Conservation (phyloP, 73 alveolate species). For the Paramecium tetraurelia region DNA sequence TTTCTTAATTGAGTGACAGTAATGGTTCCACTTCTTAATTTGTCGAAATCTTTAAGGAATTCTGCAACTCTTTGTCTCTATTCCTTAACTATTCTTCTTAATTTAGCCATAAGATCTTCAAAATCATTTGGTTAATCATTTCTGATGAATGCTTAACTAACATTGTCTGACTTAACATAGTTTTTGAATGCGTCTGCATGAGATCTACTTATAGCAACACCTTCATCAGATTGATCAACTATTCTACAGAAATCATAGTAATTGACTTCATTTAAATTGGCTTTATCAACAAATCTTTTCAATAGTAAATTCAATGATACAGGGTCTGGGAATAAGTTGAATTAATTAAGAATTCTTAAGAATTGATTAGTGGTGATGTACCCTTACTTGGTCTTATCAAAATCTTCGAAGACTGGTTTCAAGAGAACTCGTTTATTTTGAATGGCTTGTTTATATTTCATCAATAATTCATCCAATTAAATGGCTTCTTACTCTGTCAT, state of each 20-base stretch:
- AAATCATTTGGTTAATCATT: slow-evolving; percentile 80
- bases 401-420: slow-evolving; percentile 84
- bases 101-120: slow-evolving; percentile 86
- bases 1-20: slow-evolving; percentile 86
- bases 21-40: slow-evolving; percentile 88
- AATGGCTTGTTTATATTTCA: slow-evolving; percentile 70
- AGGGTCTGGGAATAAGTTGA: slow-evolving; percentile 74
- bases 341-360: slow-evolving; percentile 80
- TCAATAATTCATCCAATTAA: slow-evolving; percentile 60
- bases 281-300: slow-evolving; percentile 87
- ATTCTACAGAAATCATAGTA: slow-evolving; percentile 86
- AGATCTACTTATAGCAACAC: slow-evolving; percentile 70
- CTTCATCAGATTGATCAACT: slow-evolving; percentile 83
- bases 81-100: slow-evolving; percentile 79
- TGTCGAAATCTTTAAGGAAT: slow-evolving; percentile 94
- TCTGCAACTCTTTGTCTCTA: slow-evolving; percentile 83
- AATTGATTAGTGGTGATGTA: slow-evolving; percentile 83
- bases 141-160: slow-evolving; percentile 61
- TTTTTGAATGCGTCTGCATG: slow-evolving; percentile 59
- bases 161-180: slow-evolving; percentile 30
- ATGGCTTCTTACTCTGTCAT: slow-evolving; percentile 72
- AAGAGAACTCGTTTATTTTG: slow-evolving; percentile 73
- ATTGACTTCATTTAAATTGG: slow-evolving; percentile 89
- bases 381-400: slow-evolving; percentile 79
- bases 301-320: slow-evolving; percentile 68